These are phyloP conservation scores for Fusarium papillatum DNA, from an alignment of 2,329 filamentous ascomycete genomes.

Conservation along the genomic window DNA sequence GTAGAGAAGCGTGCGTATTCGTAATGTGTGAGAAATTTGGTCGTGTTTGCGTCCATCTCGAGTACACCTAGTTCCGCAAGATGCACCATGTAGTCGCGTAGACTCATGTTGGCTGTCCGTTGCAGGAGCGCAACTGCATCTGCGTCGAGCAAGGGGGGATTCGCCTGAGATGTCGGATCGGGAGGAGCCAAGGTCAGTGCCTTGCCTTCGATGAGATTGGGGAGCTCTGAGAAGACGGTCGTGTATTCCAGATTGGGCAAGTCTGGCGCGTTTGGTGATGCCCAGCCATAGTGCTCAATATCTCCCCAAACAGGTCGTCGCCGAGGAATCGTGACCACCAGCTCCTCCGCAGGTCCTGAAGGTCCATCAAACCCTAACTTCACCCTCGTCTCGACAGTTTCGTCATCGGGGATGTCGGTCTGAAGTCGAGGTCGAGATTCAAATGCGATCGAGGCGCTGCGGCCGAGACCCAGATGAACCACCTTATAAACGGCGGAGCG, in stretches of 20 bases:
- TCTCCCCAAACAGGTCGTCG: slow-evolving; percentile 79
- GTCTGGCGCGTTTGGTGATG: slow-evolving; percentile 81
- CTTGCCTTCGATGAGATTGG: slow-evolving; percentile 92
- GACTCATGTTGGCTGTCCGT: slow-evolving; percentile 76
- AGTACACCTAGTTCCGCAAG: slow-evolving; percentile 77
- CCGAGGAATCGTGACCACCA: slow-evolving; percentile 62
- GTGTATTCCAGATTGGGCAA: slow-evolving; percentile 87
- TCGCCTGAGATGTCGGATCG: slow-evolving; percentile 54
- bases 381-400: slow-evolving; percentile 31
- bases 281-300: slow-evolving; percentile 92
- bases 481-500: slow-evolving; percentile 80
- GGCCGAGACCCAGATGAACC: slow-evolving; percentile 78
- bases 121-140: slow-evolving; percentile 80
- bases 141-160: slow-evolving; percentile 68
- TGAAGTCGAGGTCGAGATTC: slow-evolving; percentile 59
- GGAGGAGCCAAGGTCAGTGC: slow-evolving; percentile 86
- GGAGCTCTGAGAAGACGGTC: slow-evolving; percentile 85
- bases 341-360: slow-evolving; percentile 52
- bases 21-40: slow-evolving; percentile 81
- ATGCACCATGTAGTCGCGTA: slow-evolving; percentile 84
- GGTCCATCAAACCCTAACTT: slow-evolving; percentile 50
- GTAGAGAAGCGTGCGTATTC: slow-evolving; percentile 89
- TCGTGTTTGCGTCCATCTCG: slow-evolving; percentile 57
- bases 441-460: slow-evolving; percentile 86
- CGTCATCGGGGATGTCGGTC: slow-evolving; percentile 31